A percentile compares a stretch with the other conserved stretches of the same genome.
Evolutionary conservation across 345 rosid species (phyloP).

Genomic region (Barbarea vulgaris): DNA sequence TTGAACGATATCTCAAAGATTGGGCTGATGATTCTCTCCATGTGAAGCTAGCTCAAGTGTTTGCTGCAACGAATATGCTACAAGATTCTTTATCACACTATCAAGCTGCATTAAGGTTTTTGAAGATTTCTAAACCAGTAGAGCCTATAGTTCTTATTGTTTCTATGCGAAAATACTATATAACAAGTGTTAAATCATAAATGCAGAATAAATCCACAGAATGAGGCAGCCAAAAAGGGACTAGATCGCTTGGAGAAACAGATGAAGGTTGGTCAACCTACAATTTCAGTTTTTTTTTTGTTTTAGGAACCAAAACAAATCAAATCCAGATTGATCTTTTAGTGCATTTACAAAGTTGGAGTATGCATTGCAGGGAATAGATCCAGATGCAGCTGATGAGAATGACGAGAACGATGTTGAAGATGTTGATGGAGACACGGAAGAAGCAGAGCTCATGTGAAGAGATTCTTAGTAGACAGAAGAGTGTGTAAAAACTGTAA

Average conservation of each 20-base stretch:
- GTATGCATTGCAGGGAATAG: slow-evolving; percentile 73
- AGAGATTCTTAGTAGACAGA: slow-evolving; percentile 10
- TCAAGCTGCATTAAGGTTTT: slow-evolving; percentile 88
- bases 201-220: slow-evolving; percentile 84
- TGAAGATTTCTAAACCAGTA: not conserved
- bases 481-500: slow-evolving; percentile 4
- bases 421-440: slow-evolving; percentile 93
- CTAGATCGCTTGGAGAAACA: slow-evolving; percentile 92
- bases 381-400: slow-evolving; percentile 97
- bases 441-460: slow-evolving; percentile 84
- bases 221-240: slow-evolving; percentile 95
- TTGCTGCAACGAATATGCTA: slow-evolving; percentile 82
- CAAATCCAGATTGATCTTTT: not conserved
- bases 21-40: slow-evolving; percentile 99
- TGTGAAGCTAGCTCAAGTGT: slow-evolving; percentile 95
- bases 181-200: not conserved
- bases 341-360: not conserved
- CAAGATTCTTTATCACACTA: slow-evolving; percentile 87
- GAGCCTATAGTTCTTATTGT: not conserved
- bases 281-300: not conserved
- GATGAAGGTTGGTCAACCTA: slow-evolving; percentile 75
- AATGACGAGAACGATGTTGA: slow-evolving; percentile 95
- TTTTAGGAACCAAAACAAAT: not conserved
- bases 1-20: slow-evolving; percentile 92
- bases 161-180: not conserved